Conservation (phyloP, 139 green algal species). For the Tetradesmus lagerheimii region DNA sequence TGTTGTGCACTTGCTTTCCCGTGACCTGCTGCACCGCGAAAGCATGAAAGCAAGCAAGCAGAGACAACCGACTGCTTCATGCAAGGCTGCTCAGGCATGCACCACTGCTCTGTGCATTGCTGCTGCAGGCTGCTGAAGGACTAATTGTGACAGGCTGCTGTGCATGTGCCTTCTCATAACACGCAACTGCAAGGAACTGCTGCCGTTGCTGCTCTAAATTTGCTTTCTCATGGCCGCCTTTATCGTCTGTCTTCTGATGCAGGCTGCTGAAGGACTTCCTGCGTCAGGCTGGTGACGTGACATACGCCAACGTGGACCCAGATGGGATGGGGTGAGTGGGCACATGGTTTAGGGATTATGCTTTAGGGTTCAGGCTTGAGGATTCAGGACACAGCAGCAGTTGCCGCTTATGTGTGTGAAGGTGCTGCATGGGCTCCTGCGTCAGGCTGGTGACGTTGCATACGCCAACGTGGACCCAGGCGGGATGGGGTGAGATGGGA, state of each 20-base stretch:
- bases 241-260: neutral
- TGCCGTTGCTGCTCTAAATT: neutral
- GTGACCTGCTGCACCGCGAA: too few species aligned
- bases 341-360: too few species aligned
- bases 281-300: constrained; percentile 35
- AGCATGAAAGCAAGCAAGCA: too few species aligned
- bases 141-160: too few species aligned
- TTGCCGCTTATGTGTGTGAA: too few species aligned
- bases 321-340: constrained; percentile 34
- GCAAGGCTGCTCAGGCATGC: too few species aligned
- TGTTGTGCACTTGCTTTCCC: too few species aligned
- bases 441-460: constrained; percentile 31
- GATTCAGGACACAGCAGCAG: neutral
- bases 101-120: too few species aligned
- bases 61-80: too few species aligned
- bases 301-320: constrained; percentile 36
- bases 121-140: neutral
- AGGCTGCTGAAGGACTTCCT: constrained; percentile 43
- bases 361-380: too few species aligned
- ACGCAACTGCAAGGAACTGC: neutral
- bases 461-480: constrained; percentile 36
- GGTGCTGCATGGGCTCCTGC: constrained; percentile 32
- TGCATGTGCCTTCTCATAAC: too few species aligned
- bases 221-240: neutral
- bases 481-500: constrained; percentile 16